These are phyloP conservation scores for Cyclotella baltica DNA, from an alignment of 108 stramenopile genomes.

Conservation along the genomic window DNA sequence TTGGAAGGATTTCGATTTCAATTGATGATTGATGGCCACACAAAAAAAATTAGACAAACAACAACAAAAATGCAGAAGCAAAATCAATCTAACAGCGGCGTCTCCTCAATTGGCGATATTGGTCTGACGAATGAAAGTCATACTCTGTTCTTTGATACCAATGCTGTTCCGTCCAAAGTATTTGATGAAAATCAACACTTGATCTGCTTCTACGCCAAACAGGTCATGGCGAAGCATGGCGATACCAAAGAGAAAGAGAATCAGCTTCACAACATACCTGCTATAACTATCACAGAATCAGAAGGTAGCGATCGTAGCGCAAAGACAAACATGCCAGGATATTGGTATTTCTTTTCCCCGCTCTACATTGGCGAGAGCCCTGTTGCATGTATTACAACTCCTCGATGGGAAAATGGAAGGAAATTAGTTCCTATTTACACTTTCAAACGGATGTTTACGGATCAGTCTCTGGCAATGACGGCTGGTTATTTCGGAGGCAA, in stretches of 20 bases:
- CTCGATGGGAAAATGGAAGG: background rate
- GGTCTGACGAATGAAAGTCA: background rate
- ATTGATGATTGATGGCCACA: background rate
- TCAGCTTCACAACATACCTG: background rate
- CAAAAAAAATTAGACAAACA: background rate
- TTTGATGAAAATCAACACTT: background rate
- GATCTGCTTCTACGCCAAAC: conserved; percentile 4
- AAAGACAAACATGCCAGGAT: background rate
- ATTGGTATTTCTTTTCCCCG: conserved; percentile 14
- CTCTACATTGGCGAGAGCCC: conserved; percentile 6
- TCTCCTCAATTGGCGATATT: background rate
- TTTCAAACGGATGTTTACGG: background rate
- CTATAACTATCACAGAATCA: background rate
- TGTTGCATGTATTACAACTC: background rate
- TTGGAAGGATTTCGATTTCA: background rate
- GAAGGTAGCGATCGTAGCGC: no score
- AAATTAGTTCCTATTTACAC: background rate
- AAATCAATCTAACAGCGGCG: background rate
- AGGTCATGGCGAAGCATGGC: background rate
- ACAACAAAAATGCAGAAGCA: background rate
- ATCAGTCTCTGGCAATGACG: background rate
- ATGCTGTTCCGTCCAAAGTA: background rate
- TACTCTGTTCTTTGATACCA: background rate
- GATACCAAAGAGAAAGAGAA: background rate
- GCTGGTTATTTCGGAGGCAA: conserved; percentile 4